Conservation (phyloP, 306 rosid species). For the Cucurbita argyrosperma region DNA sequence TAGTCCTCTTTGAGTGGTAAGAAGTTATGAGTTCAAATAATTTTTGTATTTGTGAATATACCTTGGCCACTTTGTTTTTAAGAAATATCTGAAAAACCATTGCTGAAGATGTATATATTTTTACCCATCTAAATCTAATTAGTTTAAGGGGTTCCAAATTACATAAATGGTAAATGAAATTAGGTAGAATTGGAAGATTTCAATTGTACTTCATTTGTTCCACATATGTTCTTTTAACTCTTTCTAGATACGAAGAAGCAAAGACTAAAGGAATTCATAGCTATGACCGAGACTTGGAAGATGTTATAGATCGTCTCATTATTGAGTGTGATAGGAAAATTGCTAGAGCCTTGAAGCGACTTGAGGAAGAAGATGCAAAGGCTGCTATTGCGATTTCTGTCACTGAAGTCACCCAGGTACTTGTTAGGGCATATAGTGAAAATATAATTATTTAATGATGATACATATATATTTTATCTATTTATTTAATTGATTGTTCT, state of each 20-base stretch:
- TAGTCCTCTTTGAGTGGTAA: neutral
- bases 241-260: slow-evolving; percentile 71
- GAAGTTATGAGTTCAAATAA: neutral
- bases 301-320: slow-evolving; percentile 86
- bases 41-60: neutral
- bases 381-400: slow-evolving; percentile 98
- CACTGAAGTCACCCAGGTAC: slow-evolving; percentile 85
- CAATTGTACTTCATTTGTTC: neutral
- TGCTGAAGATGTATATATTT: neutral
- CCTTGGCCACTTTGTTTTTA: neutral
- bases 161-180: neutral
- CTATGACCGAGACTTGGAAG: slow-evolving; percentile 92
- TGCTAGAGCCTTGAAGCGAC: slow-evolving; percentile 82
- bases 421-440: neutral
- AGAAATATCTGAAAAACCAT: neutral
- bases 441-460: neutral
- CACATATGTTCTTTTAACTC: slow-evolving; percentile 28
- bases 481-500: slow-evolving; percentile 4
- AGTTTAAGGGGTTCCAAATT: neutral
- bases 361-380: slow-evolving; percentile 95
- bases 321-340: slow-evolving; percentile 94
- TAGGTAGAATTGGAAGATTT: neutral
- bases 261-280: slow-evolving; percentile 54
- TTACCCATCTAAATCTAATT: neutral
- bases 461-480: neutral